phyloP scores from a whole-genome alignment of 768 basidiomycete genomes.

The Pleurotus giganteus region DNA sequence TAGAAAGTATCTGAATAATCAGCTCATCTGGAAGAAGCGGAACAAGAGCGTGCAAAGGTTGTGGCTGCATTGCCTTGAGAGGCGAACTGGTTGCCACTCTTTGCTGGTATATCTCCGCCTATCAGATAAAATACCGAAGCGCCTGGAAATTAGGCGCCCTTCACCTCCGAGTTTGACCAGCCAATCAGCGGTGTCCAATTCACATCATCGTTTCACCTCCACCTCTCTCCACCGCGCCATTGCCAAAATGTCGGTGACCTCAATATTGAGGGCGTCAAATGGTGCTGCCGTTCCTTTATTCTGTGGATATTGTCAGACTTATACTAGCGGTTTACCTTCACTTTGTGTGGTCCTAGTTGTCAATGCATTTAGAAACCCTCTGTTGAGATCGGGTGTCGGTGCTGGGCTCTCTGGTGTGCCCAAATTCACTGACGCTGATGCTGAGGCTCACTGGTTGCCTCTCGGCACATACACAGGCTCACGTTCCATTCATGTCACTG shows the following conservation, averaged over 20 bases:
- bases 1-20: neutral
- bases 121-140: neutral
- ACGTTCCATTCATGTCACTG: neutral
- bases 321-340: neutral
- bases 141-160: neutral
- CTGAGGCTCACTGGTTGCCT: neutral
- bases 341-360: neutral
- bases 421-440: neutral
- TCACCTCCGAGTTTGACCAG: slow-evolving; percentile 6
- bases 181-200: slow-evolving; percentile 1
- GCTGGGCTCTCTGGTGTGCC: neutral
- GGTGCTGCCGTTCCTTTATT: neutral
- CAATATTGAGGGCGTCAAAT: slow-evolving; percentile 9
- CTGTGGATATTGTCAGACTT: neutral
- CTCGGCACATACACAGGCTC: neutral
- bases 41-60: too few relatives aligned
- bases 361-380: neutral
- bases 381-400: neutral
- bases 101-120: too few relatives aligned
- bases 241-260: slow-evolving; percentile 6
- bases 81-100: too few relatives aligned
- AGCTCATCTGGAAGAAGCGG: neutral
- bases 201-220: neutral
- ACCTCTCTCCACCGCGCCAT: neutral
- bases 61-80: too few relatives aligned